These are phyloP conservation scores for Saccharomyces pastorianus DNA, from an alignment of 1,139 yeast species.

Conservation along the genomic window DNA sequence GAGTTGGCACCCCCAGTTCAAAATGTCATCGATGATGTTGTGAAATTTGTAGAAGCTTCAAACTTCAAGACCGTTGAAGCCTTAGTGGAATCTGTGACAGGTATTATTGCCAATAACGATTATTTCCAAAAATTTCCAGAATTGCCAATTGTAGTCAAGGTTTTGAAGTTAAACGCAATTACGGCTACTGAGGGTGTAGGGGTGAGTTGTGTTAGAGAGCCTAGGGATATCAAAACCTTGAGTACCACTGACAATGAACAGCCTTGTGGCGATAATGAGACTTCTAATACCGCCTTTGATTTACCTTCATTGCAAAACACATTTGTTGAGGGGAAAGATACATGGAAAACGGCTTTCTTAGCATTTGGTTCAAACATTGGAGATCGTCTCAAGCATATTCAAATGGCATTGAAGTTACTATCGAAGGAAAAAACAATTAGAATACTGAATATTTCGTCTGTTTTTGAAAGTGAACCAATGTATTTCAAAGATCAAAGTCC, in stretches of 20 bases:
- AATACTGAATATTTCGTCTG: slow-evolving; percentile 59
- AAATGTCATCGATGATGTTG: slow-evolving; percentile 39
- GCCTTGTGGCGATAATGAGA: slow-evolving; percentile 10
- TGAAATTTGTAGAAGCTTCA: slow-evolving; percentile 58
- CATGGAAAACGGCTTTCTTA: slow-evolving; percentile 52
- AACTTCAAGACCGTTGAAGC: slow-evolving; percentile 92
- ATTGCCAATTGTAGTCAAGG: slow-evolving; percentile 45
- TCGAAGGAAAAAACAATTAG: slow-evolving; percentile 33
- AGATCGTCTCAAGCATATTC: slow-evolving; percentile 54
- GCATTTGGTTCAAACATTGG: slow-evolving; percentile 92
- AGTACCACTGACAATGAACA: too few species aligned
- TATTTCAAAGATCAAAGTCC: slow-evolving; percentile 72
- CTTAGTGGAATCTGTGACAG: slow-evolving; percentile 66
- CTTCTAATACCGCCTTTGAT: slow-evolving; percentile 15
- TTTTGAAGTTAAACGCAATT: slow-evolving; percentile 82
- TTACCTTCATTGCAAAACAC: slow-evolving; percentile 19
- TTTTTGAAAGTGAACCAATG: slow-evolving; percentile 91
- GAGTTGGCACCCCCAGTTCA: slow-evolving; percentile 22
- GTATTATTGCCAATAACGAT: slow-evolving; percentile 40
- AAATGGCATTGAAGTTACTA: slow-evolving; percentile 48
- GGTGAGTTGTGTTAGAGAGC: slow-evolving; percentile 54
- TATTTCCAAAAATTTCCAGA: slow-evolving; percentile 19
- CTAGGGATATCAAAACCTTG: slow-evolving; percentile 25
- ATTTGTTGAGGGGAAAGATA: background rate
- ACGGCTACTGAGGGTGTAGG: slow-evolving; percentile 87